Evolutionary conservation across 2,329 filamentous ascomycete species (phyloP).

Genomic region (Didymella sp.): DNA sequence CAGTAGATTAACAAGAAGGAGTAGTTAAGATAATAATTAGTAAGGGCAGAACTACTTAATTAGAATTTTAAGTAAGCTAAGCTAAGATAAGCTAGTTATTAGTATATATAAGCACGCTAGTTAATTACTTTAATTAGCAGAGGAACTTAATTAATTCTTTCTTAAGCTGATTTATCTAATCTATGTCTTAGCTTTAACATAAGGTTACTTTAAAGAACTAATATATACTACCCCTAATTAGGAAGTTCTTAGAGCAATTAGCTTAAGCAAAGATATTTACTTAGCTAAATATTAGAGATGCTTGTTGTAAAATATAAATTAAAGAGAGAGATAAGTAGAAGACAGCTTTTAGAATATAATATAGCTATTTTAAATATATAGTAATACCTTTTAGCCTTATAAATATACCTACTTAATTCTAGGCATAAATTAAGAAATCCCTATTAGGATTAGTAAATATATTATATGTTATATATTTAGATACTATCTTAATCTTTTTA

Average conservation of each 20-base stretch:
- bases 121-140: too few species aligned
- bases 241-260: not conserved
- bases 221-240: not conserved
- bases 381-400: not conserved
- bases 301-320: not conserved
- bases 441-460: not conserved
- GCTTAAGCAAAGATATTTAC: not conserved
- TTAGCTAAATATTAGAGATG: not conserved
- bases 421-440: not conserved
- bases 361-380: not conserved
- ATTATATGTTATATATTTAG: not conserved
- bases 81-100: too few species aligned
- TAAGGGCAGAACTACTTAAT: too few species aligned
- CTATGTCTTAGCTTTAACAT: too few species aligned
- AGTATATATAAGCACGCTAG: too few species aligned
- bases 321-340: not conserved
- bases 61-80: too few species aligned
- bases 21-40: too few species aligned
- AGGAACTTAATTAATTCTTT: too few species aligned
- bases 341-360: not conserved
- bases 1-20: too few species aligned
- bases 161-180: too few species aligned
- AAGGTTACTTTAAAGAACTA: not conserved
- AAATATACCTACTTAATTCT: not conserved
- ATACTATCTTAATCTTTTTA: not conserved